Percentiles rank a stretch among this genome's conserved stretches.
Evolutionary conservation across 2,329 filamentous ascomycete species (phyloP).

Genomic region (Ophiostoma sp.): DNA sequence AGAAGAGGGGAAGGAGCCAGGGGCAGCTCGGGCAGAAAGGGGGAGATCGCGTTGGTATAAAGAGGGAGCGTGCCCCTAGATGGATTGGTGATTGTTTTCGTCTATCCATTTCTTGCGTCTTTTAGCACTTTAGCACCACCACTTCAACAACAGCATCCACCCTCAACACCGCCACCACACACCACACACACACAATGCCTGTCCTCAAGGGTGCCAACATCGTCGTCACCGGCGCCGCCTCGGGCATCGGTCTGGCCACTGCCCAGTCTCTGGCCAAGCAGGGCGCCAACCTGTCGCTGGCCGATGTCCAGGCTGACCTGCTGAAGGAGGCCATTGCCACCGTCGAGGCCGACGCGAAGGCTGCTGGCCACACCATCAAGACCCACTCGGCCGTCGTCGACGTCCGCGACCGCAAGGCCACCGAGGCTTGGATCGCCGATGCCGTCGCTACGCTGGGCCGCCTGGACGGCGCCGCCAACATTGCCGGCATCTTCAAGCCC

Average conservation of each 20-base stretch:
- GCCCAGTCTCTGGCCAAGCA: conserved; percentile 44
- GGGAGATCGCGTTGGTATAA: background rate
- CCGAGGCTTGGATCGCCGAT: conserved; percentile 52
- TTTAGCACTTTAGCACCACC: no score
- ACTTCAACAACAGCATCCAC: background rate
- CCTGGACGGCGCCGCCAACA: conserved; percentile 57
- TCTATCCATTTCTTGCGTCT: background rate
- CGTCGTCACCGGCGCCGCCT: conserved; percentile 35
- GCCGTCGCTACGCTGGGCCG: conserved; percentile 52
- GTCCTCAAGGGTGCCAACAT: conserved; percentile 23
- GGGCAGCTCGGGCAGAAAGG: background rate
- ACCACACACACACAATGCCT: background rate
- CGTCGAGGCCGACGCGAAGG: background rate
- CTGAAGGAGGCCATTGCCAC: conserved; percentile 34
- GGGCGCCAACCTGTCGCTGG: conserved; percentile 47
- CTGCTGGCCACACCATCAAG: conserved; percentile 20
- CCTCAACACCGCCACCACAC: background rate
- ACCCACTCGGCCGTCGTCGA: conserved; percentile 19
- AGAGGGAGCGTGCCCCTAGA: background rate
- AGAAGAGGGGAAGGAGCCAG: background rate
- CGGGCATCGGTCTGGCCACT: conserved; percentile 50
- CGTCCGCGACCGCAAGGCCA: conserved; percentile 36
- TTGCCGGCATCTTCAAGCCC: conserved; percentile 51
- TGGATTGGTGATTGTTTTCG: background rate
- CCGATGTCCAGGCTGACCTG: conserved; percentile 43